Base-by-base conservation (phyloP, 495 filamentous ascomycete genomes). In the Wilcoxina mikolae region DNA sequence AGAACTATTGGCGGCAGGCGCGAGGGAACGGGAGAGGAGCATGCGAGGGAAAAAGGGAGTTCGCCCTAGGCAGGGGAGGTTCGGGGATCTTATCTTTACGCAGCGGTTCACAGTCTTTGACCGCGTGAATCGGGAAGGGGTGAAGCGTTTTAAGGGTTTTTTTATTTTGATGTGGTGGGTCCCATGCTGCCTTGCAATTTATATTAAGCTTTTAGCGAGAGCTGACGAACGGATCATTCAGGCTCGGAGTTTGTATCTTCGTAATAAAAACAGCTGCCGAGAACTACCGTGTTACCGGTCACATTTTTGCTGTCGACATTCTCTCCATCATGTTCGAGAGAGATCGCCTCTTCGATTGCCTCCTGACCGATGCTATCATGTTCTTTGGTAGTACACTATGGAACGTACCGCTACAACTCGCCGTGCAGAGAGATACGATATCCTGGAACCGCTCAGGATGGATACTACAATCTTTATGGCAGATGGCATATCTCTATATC, bases 401-500 rank as follows among this genome's bases (percentile, higher is more conserved):
- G 49, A 76, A 77, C 57, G 53, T 76, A 15, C 56, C 62, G 0
- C 60, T 87, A 17, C 83, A 86, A 57, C 72, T 71, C 52, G 61
- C 72, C 23, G 72, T 84, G 17, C 58, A 68, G 4, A 67, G 64
- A n/a, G 73, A 72, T 0, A 76, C 68, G 47, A 47, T 86, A 12
- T 71, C 70, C n/a, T 87, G 83, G 83, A 72, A 77, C 54, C 60
- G 71, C 12, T 57, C 67, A 3, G 83, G 81, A 2, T 85, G 83
- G 83, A 68, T 84, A 15, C 58, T 86, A 25, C 83, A 87, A 65
- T 78, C 78, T 60, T 68, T 81, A 11, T 87, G 82, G 82, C 76
- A 87, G 64, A 70, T 70, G 0, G 44, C 73, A 20, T 85, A 79
- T 54, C 72, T 86, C 44, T 73, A 64, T 12, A 68, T 68, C 5